Conservation (phyloP, 2,329 filamentous ascomycete species). For the Proliferodiscus dingleyae region DNA sequence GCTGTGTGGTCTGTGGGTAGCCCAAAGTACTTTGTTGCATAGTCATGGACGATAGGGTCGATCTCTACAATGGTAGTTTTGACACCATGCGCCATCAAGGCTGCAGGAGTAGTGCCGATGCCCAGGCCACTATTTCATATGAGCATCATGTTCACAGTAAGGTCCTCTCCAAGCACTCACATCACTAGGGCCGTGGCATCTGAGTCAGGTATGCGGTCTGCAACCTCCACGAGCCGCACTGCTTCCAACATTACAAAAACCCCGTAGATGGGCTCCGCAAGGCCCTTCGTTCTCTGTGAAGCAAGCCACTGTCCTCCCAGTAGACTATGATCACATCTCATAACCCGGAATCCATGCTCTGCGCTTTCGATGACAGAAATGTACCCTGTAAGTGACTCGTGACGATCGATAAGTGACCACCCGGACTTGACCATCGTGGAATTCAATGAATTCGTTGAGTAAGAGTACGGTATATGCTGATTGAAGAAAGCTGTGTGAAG, state of each 20-base stretch:
- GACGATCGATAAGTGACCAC: conserved; percentile 73
- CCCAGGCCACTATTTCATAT: conserved; percentile 65
- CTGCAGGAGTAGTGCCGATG: conserved; percentile 85
- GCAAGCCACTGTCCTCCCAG: conserved; percentile 86
- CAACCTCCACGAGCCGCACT: conserved; percentile 69
- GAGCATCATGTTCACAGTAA: conserved; percentile 18
- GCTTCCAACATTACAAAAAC: conserved; percentile 97
- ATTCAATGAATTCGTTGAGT: conserved; percentile 60
- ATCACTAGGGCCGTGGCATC: conserved; percentile 79
- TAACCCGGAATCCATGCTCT: conserved; percentile 66
- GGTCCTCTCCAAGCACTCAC: conserved; percentile 45
- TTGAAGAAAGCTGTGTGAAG: conserved; percentile 69
- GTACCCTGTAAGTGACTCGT: conserved; percentile 87
- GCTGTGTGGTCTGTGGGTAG: conserved; percentile 72
- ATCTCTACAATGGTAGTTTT: conserved; percentile 93
- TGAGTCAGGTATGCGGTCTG: conserved; percentile 50
- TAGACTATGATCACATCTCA: conserved; percentile 92
- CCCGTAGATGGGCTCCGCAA: conserved; percentile 85
- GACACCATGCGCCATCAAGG: conserved; percentile 81
- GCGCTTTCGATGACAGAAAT: conserved; percentile 81
- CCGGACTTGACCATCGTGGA: conserved; percentile 57
- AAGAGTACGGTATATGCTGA: conserved; percentile 61
- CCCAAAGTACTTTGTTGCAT: conserved; percentile 77
- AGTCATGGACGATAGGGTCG: conserved; percentile 81
- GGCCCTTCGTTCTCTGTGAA: conserved; percentile 58